Conservation (phyloP, 306 rosid genomes). For the Urtica urens region DNA sequence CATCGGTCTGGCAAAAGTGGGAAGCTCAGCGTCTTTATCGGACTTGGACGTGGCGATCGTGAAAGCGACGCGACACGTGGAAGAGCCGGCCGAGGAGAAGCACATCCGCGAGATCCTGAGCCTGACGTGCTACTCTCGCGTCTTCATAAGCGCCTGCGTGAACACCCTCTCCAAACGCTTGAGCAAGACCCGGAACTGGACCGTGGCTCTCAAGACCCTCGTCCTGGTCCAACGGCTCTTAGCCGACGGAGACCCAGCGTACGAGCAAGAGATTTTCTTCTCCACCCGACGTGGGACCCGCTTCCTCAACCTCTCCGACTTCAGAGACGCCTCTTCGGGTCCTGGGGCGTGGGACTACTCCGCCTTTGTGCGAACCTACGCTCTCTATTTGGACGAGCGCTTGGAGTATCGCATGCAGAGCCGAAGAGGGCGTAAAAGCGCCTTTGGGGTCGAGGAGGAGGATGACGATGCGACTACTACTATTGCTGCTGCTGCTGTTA, state of each 20-base stretch:
- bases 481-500: background rate
- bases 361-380: conserved; percentile 66
- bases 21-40: conserved; percentile 68
- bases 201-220: conserved; percentile 67
- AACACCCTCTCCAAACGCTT: conserved; percentile 62
- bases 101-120: conserved; percentile 69
- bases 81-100: conserved; percentile 73
- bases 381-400: conserved; percentile 70
- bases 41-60: conserved; percentile 93
- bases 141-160: conserved; percentile 58
- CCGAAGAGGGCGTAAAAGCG: conserved; percentile 53
- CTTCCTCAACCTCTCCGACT: conserved; percentile 82
- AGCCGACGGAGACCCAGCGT: conserved; percentile 83
- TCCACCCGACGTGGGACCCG: conserved; percentile 86
- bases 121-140: conserved; percentile 72
- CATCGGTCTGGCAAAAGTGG: conserved; percentile 85
- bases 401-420: conserved; percentile 84
- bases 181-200: conserved; percentile 74
- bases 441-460: conserved; percentile 32
- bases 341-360: conserved; percentile 69
- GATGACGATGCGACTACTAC: background rate
- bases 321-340: conserved; percentile 38
- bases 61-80: conserved; percentile 78
- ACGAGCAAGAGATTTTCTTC: conserved; percentile 88
- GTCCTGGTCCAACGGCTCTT: conserved; percentile 58